A percentile compares a stretch with the other conserved stretches of the same genome.
phyloP scores from a whole-genome alignment of 352 stramenopile species.

The Pythium brassicae region DNA sequence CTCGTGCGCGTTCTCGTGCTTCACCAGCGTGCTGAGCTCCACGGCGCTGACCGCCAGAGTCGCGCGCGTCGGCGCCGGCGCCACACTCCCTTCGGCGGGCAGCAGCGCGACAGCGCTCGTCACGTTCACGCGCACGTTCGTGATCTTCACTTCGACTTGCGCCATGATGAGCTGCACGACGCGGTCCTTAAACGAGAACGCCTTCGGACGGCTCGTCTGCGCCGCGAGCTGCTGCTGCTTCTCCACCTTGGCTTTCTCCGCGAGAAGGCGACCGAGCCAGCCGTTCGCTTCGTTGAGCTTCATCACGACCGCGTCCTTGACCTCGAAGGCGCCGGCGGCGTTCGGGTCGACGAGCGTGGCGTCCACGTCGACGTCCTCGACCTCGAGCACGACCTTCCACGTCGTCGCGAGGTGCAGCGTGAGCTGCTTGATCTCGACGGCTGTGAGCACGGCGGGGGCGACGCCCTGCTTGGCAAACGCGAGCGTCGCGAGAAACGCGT shows the following conservation, averaged over 20 bases:
- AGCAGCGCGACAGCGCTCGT: conserved; percentile 15
- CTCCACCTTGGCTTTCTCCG: conserved; percentile 33
- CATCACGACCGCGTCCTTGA: conserved; percentile 51
- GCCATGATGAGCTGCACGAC: conserved; percentile 56
- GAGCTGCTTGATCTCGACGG: conserved; percentile 36
- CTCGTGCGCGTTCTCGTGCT: conserved; percentile 40
- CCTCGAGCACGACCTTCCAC: conserved; percentile 50
- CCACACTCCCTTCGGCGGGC: not conserved
- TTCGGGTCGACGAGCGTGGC: conserved; percentile 43
- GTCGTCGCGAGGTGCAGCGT: conserved; percentile 42
- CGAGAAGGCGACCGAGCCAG: conserved; percentile 29
- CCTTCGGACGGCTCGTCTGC: conserved; percentile 6
- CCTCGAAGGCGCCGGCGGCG: conserved; percentile 28
- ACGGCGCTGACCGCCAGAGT: conserved; percentile 27
- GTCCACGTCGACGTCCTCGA: conserved; percentile 43
- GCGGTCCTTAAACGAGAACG: conserved; percentile 58
- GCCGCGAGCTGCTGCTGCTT: conserved; percentile 25
- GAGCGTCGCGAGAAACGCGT: conserved; percentile 49
- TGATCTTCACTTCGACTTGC: conserved; percentile 54
- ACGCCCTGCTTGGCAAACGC: conserved; percentile 55
- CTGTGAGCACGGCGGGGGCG: conserved; percentile 34
- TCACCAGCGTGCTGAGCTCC: conserved; percentile 36
- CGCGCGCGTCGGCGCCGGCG: conserved; percentile 29
- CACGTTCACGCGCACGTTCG: conserved; percentile 31
- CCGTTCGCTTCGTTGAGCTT: conserved; percentile 40